Evolutionary conservation across 306 rosid species (phyloP).

Genomic region (Cicer judaicum): DNA sequence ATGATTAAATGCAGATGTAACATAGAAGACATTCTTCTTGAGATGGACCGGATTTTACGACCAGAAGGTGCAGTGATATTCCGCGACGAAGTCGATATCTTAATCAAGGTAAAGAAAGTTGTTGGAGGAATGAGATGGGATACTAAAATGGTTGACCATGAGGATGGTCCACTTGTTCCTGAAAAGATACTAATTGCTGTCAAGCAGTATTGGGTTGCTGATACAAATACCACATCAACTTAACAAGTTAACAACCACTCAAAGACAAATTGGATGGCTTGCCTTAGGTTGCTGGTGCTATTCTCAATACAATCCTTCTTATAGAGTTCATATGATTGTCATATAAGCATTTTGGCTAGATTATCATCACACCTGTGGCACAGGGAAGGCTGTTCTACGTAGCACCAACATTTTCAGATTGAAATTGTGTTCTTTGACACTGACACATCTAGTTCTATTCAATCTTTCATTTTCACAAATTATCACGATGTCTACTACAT

Average conservation of each 20-base stretch:
- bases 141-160: slow-evolving; percentile 91
- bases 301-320: slow-evolving; percentile 42
- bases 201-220: slow-evolving; percentile 90
- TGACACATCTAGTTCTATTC: neutral
- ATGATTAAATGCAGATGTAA: slow-evolving; percentile 66
- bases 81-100: slow-evolving; percentile 80
- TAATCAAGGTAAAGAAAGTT: slow-evolving; percentile 76
- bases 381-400: neutral
- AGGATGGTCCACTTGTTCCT: slow-evolving; percentile 93
- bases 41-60: slow-evolving; percentile 93
- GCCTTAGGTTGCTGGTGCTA: slow-evolving; percentile 32
- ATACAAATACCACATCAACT: slow-evolving; percentile 69
- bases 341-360: slow-evolving; percentile 47
- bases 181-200: slow-evolving; percentile 90
- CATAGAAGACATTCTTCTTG: slow-evolving; percentile 84
- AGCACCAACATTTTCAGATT: neutral
- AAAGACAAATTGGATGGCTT: slow-evolving; percentile 33
- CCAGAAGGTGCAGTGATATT: slow-evolving; percentile 93
- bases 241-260: slow-evolving; percentile 39
- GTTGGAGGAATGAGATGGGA: slow-evolving; percentile 94
- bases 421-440: neutral
- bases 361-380: slow-evolving; percentile 21
- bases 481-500: neutral
- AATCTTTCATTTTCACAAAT: neutral
- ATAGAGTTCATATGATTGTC: slow-evolving; percentile 43